Base-by-base conservation (phyloP, 108 stramenopile species). In the Nitzschia sp. region DNA sequence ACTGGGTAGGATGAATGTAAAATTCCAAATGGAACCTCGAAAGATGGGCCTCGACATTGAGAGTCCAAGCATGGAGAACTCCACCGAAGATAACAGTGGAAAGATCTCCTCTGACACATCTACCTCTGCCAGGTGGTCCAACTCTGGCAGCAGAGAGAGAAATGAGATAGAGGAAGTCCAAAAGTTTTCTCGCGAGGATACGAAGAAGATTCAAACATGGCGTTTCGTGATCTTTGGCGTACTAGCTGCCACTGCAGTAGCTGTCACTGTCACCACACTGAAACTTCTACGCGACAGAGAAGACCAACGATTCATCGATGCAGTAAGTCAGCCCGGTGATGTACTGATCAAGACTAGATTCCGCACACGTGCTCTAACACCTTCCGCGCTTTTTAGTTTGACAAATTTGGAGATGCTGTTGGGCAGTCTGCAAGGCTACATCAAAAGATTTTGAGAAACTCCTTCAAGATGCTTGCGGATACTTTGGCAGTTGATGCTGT, bases 331-430 rank as follows among this genome's bases (percentile, higher is more conserved):
- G 38, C 58, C 58, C 6, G 0, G 34, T 40, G 39, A 8, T 59
- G 1, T 34, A 37, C 38, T 19, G 5, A 11, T 21, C 53, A 54
- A 1, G 17, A 8, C 53, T 25, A 22, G 20, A 54, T 19, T n/a
- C n/a, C n/a, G 11, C 21, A 24, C 22, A 12, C 53, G 11, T 3
- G 17, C 24, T 3, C 24, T 20, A 1, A 12, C 53, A 1, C 21
- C 24, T 54, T 40, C 10, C 14, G 12, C 12, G 9, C 15, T 38
- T 40, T n/a, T 15, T 34, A 59, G 58, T 59, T 40, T 40, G 58
- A 59, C 11, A 37, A 59, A 34, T 59, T 59, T 20, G n/a, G 29
- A 11, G 39, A 37, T 22, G 20, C 58, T 40, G 38, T 59, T n/a
- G 58, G 20, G 7, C 29, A 59, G 12, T 11, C 58, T n/a, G 58